These are phyloP conservation scores for Botryotinia convoluta DNA, from an alignment of 2,329 filamentous ascomycete species.

Conservation along the genomic window DNA sequence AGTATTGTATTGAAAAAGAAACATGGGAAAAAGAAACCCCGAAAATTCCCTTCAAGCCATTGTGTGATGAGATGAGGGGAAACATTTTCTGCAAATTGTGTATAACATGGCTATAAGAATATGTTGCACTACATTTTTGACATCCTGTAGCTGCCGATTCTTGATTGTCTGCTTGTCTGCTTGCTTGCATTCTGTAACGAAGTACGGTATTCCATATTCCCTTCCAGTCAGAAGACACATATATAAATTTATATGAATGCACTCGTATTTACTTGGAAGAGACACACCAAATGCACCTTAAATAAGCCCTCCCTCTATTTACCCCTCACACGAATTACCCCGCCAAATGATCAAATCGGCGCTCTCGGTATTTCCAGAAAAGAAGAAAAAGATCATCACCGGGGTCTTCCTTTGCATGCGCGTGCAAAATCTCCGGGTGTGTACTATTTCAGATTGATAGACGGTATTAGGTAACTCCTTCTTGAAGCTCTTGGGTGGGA, in stretches of 20 bases:
- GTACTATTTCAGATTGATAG: neutral
- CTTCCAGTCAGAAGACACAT: neutral
- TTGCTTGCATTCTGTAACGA: neutral
- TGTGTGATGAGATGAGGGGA: neutral
- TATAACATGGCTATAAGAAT: neutral
- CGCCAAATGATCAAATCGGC: neutral
- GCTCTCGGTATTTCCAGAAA: neutral
- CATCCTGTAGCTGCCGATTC: neutral
- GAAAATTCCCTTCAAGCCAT: neutral
- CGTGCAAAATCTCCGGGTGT: neutral
- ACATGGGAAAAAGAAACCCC: neutral
- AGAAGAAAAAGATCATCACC: neutral
- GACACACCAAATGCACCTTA: neutral
- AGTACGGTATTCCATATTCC: neutral
- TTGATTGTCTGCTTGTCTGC: neutral
- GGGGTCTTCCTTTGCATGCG: neutral
- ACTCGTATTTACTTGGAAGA: neutral
- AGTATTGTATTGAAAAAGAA: neutral
- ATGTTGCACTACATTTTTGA: neutral
- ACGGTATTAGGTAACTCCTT: neutral
- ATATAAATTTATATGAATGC: neutral
- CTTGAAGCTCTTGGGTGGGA: neutral
- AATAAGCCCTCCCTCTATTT: neutral
- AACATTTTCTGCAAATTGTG: neutral
- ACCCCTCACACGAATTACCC: slow-evolving; percentile 1